These are phyloP conservation scores for Vitis hybrid DNA, from an alignment of 177 flowering plant genomes.

Conservation along the genomic window DNA sequence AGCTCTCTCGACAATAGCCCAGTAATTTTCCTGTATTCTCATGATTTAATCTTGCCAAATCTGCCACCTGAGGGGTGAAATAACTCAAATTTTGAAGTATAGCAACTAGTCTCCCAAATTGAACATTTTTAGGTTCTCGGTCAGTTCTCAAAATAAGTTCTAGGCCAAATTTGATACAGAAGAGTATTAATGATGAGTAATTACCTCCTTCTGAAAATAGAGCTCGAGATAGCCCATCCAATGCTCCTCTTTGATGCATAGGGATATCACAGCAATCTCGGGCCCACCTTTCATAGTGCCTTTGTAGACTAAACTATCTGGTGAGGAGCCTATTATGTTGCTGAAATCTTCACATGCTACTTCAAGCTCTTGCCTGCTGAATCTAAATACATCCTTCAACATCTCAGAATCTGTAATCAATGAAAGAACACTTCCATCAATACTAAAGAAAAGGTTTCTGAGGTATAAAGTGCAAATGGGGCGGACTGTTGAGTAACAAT, in stretches of 20 bases:
- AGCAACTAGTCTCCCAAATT: neutral
- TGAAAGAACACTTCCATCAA: too few species aligned
- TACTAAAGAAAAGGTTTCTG: neutral
- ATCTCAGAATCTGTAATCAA: constrained; percentile 61
- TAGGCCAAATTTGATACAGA: neutral
- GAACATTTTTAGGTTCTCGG: too few species aligned
- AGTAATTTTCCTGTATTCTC: constrained; percentile 76
- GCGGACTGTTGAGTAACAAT: neutral
- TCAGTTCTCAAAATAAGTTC: neutral
- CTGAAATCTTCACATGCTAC: constrained; percentile 98
- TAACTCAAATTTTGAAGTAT: neutral
- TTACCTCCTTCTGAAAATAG: constrained; percentile 85
- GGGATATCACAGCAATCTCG: constrained; percentile 90
- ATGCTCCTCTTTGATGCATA: constrained; percentile 67
- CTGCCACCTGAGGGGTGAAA: constrained; percentile 59
- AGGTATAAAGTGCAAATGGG: neutral
- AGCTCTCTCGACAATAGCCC: constrained; percentile 81
- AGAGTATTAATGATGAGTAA: neutral
- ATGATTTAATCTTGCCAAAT: constrained; percentile 76
- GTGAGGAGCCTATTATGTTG: constrained; percentile 90
- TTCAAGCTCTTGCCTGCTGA: constrained; percentile 88
- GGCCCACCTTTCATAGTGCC: constrained; percentile 75
- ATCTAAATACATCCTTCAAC: constrained; percentile 63
- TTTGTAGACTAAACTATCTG: constrained; percentile 83
- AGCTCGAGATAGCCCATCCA: constrained; percentile 90